phyloP scores from a whole-genome alignment of 2,329 filamentous ascomycete genomes.

The Sphaerulina musiva region DNA sequence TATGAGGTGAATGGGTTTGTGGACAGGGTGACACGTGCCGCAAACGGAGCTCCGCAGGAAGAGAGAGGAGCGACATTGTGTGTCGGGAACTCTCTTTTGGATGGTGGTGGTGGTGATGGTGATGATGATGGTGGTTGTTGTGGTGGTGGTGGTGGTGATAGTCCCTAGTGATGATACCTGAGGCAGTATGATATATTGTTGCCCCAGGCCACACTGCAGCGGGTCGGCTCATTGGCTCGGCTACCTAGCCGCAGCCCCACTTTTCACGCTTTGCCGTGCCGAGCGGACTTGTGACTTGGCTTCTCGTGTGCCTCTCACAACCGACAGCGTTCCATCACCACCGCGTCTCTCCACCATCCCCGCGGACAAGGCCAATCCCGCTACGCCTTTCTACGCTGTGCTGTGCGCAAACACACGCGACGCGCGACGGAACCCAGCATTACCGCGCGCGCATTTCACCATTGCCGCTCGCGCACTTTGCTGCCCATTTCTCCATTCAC shows the following conservation, averaged over 20 bases:
- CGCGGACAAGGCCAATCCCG: conserved; percentile 5
- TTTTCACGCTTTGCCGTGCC: not conserved
- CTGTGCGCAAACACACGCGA: conserved; percentile 5
- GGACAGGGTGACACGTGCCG: not conserved
- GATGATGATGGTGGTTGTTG: too few species aligned
- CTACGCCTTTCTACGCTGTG: conserved; percentile 6
- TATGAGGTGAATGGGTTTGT: not conserved
- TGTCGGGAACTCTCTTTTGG: too few species aligned
- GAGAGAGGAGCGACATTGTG: conserved; percentile 9
- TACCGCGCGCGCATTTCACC: conserved; percentile 2
- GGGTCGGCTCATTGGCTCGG: not conserved
- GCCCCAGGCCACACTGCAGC: too few species aligned
- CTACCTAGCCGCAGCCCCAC: not conserved
- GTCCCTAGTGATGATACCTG: not conserved
- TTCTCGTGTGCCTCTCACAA: not conserved
- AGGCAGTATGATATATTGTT: not conserved
- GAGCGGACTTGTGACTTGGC: not conserved
- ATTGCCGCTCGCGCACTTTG: not conserved
- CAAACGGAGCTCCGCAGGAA: conserved; percentile 19
- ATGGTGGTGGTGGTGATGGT: not conserved
- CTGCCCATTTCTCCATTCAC: conserved; percentile 1
- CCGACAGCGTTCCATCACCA: conserved; percentile 8
- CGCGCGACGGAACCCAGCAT: conserved; percentile 3
- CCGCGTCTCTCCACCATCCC: conserved; percentile 11
- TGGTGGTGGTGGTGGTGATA: too few species aligned